Conservation (phyloP, 148 eudicot genomes). For the Drosera capensis region DNA sequence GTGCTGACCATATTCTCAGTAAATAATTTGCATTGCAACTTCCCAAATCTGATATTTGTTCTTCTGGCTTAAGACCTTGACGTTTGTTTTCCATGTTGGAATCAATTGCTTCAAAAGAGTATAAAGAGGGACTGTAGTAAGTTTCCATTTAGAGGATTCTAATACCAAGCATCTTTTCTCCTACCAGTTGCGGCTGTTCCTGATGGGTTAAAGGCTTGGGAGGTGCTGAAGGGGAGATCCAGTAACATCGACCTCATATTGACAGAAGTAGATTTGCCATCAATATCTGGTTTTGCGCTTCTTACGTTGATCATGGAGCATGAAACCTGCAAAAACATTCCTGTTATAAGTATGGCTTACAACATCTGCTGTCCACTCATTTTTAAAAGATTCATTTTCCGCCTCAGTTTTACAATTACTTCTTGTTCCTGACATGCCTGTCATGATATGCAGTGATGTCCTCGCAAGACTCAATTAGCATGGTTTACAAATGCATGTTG, state of each 20-base stretch:
- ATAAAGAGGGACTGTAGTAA: neutral
- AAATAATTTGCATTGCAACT: too few relatives aligned
- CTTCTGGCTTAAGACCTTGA: too few relatives aligned
- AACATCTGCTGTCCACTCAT: neutral
- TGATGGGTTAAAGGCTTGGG: conserved; percentile 98
- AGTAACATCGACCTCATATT: conserved; percentile 62
- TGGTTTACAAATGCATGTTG: conserved; percentile 85
- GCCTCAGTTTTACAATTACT: neutral
- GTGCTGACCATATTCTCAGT: too few relatives aligned
- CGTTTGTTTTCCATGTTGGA: neutral
- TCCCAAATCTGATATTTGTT: too few relatives aligned
- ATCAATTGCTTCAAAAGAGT: neutral
- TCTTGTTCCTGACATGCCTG: conserved; percentile 8
- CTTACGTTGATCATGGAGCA: conserved; percentile 72
- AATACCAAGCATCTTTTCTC: conserved; percentile 3
- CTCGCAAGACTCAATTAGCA: conserved; percentile 60
- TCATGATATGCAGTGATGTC: conserved; percentile 85
- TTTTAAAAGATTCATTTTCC: neutral
- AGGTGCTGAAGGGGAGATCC: conserved; percentile 54
- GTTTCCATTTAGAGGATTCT: neutral
- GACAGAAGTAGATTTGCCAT: conserved; percentile 80
- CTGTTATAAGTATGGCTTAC: conserved; percentile 69
- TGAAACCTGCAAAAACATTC: conserved; percentile 75
- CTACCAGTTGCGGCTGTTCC: conserved; percentile 71
- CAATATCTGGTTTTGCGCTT: conserved; percentile 83